Conservation (phyloP, 2,329 filamentous ascomycete genomes). For the Blastomyces emzantsi region DNA sequence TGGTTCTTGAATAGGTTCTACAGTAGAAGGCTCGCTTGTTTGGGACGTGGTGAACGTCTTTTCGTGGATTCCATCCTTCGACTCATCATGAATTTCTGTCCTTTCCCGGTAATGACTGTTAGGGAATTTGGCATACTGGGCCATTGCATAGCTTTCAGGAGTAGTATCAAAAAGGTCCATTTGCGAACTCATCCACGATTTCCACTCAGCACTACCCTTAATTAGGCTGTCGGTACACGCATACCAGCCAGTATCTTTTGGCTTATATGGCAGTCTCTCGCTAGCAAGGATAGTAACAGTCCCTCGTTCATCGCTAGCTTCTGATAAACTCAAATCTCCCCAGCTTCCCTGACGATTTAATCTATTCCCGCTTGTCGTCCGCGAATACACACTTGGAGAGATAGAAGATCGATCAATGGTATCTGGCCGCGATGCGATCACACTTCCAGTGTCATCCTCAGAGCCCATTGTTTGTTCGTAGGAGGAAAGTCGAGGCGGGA, state of each 20-base stretch:
- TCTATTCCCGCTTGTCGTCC: conserved; percentile 23
- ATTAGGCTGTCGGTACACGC: conserved; percentile 4
- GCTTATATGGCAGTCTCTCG: conserved; percentile 14
- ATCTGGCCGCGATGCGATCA: conserved; percentile 13
- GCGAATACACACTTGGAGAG: conserved; percentile 29
- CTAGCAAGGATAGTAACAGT: conserved; percentile 20
- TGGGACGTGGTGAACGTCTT: neutral
- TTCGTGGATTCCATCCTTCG: conserved; percentile 2
- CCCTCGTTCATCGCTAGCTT: conserved; percentile 16
- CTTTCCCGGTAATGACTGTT: conserved; percentile 24
- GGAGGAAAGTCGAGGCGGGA: conserved; percentile 5
- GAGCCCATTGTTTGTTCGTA: conserved; percentile 7
- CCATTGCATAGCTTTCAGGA: conserved; percentile 1
- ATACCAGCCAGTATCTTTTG: conserved; percentile 4
- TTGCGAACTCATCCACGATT: conserved; percentile 21
- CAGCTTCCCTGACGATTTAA: conserved; percentile 12
- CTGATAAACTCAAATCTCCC: conserved; percentile 4
- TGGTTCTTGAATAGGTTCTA: neutral
- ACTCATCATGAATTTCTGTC: conserved; percentile 21
- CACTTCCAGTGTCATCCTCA: conserved; percentile 15
- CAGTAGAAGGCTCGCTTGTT: neutral
- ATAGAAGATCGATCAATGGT: conserved; percentile 9
- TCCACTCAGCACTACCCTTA: conserved; percentile 18
- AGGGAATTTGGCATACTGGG: conserved; percentile 2
- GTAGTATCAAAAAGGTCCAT: conserved; percentile 17